Evolutionary conservation across 1,284 basidiomycete species (phyloP).

Genomic region (Marasmius sp.): DNA sequence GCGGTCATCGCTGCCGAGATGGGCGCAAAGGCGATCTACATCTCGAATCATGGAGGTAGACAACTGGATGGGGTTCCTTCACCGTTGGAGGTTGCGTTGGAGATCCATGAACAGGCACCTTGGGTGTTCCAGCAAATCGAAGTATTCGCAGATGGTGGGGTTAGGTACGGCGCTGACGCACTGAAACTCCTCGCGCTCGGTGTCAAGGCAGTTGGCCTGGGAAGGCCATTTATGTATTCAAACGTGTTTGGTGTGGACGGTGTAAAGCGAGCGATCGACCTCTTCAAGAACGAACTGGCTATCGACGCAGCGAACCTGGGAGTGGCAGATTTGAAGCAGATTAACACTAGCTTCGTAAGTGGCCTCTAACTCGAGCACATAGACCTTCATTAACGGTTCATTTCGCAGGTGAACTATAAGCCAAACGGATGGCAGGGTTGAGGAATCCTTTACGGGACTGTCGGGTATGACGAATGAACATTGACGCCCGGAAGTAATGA

Average conservation of each 20-base stretch:
- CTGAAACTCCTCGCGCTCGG: conserved; percentile 74
- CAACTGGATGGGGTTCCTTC: conserved; percentile 68
- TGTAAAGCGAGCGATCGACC: conserved; percentile 50
- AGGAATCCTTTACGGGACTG: background rate
- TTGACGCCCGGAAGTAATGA: too few species aligned
- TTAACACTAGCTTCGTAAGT: background rate
- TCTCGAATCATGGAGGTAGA: conserved; percentile 90
- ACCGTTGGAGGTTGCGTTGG: conserved; percentile 64
- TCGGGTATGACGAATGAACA: too few species aligned
- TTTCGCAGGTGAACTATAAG: background rate
- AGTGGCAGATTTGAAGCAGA: background rate
- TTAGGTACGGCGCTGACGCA: conserved; percentile 64
- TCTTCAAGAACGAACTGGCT: conserved; percentile 28
- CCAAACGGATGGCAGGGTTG: background rate
- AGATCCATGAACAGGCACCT: conserved; percentile 52
- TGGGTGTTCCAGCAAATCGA: conserved; percentile 54
- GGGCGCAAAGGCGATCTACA: conserved; percentile 82
- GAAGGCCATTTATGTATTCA: conserved; percentile 62
- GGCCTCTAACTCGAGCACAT: background rate
- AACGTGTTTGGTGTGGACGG: conserved; percentile 69
- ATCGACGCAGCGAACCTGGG: background rate
- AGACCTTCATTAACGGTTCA: background rate
- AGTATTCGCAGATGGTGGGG: conserved; percentile 72
- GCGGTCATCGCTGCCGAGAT: conserved; percentile 86
- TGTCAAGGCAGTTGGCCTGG: conserved; percentile 59